Evolutionary conservation across 2,329 filamentous ascomycete genomes (phyloP).

Genomic region (Hypoxylon sp.): DNA sequence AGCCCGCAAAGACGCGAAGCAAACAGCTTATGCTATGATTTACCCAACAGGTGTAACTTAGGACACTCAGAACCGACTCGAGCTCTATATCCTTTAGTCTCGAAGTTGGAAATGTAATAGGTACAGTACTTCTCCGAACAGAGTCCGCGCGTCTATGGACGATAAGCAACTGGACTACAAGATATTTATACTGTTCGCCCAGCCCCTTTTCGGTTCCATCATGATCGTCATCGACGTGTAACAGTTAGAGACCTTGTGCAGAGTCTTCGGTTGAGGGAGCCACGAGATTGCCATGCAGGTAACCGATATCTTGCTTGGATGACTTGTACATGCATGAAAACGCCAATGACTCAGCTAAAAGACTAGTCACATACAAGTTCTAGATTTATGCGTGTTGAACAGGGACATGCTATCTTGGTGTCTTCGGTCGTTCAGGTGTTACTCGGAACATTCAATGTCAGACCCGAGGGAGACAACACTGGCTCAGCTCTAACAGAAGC

Average conservation of each 20-base stretch:
- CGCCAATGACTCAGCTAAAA: neutral
- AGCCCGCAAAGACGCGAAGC: neutral
- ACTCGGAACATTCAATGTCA: constrained; percentile 10
- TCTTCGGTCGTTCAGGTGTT: constrained; percentile 4
- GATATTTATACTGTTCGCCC: neutral
- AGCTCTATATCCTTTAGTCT: neutral
- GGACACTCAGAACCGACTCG: neutral
- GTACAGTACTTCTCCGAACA: neutral
- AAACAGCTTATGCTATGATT: neutral
- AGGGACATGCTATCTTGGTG: neutral
- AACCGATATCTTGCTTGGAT: constrained; percentile 21
- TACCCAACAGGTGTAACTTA: neutral
- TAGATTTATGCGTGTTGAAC: constrained; percentile 7
- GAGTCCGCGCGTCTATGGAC: neutral
- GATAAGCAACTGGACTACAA: neutral
- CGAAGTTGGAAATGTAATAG: neutral
- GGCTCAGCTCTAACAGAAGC: neutral
- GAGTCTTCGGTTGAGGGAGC: constrained; percentile 1
- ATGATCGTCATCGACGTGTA: neutral
- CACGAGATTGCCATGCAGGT: constrained; percentile 20
- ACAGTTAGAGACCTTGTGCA: constrained; percentile 6
- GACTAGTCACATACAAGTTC: neutral
- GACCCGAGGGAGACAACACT: neutral
- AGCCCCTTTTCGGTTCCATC: neutral
- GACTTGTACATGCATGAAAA: constrained; percentile 15